These are phyloP conservation scores for Omphalotus guepiniiformis DNA, from an alignment of 768 basidiomycete genomes.

Conservation along the genomic window DNA sequence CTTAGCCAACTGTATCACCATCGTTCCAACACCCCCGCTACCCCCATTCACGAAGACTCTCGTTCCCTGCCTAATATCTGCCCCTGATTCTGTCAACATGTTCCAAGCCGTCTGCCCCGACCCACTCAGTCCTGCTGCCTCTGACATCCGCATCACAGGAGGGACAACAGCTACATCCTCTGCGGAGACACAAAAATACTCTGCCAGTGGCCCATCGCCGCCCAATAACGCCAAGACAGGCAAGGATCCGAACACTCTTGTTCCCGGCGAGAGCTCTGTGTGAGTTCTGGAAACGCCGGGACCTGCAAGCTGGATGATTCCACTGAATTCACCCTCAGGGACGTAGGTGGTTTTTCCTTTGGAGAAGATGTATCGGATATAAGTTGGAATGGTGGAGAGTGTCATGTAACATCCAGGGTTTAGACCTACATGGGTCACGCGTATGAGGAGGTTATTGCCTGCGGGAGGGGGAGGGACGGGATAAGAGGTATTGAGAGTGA, in stretches of 20 bases:
- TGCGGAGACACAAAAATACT: conserved; percentile 10
- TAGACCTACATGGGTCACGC: conserved; percentile 11
- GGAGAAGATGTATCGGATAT: conserved; percentile 8
- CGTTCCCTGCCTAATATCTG: conserved; percentile 1
- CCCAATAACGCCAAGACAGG: conserved; percentile 8
- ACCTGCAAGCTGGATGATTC: conserved; percentile 13
- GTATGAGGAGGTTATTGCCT: conserved; percentile 9
- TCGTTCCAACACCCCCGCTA: conserved; percentile 11
- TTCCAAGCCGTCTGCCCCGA: conserved; percentile 11
- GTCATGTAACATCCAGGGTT: conserved; percentile 12
- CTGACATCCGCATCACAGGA: conserved; percentile 5
- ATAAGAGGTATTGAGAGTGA: conserved; percentile 7
- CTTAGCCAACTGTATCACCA: conserved; percentile 11
- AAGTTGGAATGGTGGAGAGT: conserved; percentile 8
- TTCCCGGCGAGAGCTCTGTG: conserved; percentile 7
- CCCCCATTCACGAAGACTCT: conserved; percentile 13
- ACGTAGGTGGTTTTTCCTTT: conserved; percentile 10
- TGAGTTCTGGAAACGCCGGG: conserved; percentile 6
- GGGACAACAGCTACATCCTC: conserved; percentile 11
- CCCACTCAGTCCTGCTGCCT: conserved; percentile 11
- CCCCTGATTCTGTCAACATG: conserved; percentile 6
- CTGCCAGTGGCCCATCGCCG: conserved; percentile 11
- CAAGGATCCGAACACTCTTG: conserved; percentile 13
- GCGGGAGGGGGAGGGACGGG: conserved; percentile 9
- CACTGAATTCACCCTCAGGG: conserved; percentile 14